Percentiles rank a stretch among this genome's conserved stretches.
phyloP scores from a whole-genome alignment of 495 filamentous ascomycete species.

The Pyrenula massariospora region DNA sequence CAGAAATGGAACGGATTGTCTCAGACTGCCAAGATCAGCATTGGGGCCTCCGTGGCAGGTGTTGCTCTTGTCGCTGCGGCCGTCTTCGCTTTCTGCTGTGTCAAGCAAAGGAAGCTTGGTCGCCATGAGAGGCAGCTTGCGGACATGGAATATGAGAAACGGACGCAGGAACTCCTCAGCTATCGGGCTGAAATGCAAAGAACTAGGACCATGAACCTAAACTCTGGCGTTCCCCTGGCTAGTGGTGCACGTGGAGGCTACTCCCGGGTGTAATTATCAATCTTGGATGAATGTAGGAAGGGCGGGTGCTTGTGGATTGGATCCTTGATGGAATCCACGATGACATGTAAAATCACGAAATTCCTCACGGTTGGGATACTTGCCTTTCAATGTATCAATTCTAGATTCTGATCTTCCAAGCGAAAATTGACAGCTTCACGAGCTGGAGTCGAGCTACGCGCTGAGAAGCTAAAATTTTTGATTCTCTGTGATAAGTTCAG shows the following conservation, averaged over 20 bases:
- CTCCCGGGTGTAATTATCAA: neutral
- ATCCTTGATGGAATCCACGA: too few relatives aligned
- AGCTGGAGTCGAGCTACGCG: neutral
- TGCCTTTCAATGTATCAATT: neutral
- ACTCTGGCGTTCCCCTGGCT: neutral
- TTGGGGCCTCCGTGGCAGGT: slow-evolving; percentile 40
- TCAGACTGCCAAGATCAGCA: slow-evolving; percentile 39
- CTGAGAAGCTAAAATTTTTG: too few relatives aligned
- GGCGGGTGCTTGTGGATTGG: neutral
- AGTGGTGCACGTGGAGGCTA: neutral
- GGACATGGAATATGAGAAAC: slow-evolving; percentile 40
- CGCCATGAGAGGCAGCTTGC: slow-evolving; percentile 47
- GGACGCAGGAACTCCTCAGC: slow-evolving; percentile 52
- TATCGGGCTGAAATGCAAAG: slow-evolving; percentile 24
- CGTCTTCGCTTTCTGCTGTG: slow-evolving; percentile 44
- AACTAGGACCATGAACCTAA: neutral
- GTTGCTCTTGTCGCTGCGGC: slow-evolving; percentile 37
- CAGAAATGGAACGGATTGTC: slow-evolving; percentile 50
- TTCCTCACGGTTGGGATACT: neutral
- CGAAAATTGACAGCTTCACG: neutral
- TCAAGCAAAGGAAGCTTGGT: slow-evolving; percentile 56
- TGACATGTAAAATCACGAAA: neutral
- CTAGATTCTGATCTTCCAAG: too few relatives aligned
- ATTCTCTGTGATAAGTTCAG: too few relatives aligned
- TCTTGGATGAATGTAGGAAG: neutral